Base-by-base conservation (phyloP, 208 protist species). In the Novymonas esmeraldas region DNA sequence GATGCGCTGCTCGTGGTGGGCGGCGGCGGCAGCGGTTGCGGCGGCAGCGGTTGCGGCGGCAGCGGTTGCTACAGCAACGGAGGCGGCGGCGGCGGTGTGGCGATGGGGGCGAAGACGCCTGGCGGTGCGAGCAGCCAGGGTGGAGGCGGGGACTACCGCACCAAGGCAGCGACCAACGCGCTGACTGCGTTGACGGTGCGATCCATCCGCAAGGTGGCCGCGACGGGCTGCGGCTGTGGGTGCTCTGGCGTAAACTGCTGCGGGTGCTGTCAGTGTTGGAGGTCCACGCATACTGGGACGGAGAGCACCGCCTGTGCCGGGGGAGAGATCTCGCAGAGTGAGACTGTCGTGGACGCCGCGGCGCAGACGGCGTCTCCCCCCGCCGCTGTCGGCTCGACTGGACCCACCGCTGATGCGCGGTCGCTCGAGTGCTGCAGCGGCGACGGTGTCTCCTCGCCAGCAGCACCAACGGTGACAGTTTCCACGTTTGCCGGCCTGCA, bases 1-100 rank as follows among this genome's bases (percentile, higher is more conserved):
- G 80, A 90, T 63, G 84, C 54, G 29, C 58, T 85, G 10, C 60
- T 67, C 22, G 65, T 70, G 48, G 65, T 73, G 38, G 52, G 60
- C 46, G 46, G 31, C 28, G 31, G 60, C 45, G 11, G 50, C 9
- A n/a, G 50, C 50, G 28, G n/a, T n/a, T 6, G 22, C 18, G 42
- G 6, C 64, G 16, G 42, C 49, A 56, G n/a, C 29, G 20, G 41
- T 9, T 18, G 20, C 28, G 11, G 34, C 45, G 5, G 20, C 2
- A n/a, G 44, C 18, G 14, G 29, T 14, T 18, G 50, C 18, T 26
- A 22, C 50, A 39, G 29, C 29, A 34, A n/a, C 9, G 18, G 18
- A 11, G 61, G 20, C 6, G 29, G 24, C 34, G 14, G 31, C 48
- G 59, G 39, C 5, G 48, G 51, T 26, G 33, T 18, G 44, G 3